Evolutionary conservation across 495 filamentous ascomycete species (phyloP), one percentile per base, ranked within the genome.

Genomic region (Aspergillus egyptiacus): DNA sequence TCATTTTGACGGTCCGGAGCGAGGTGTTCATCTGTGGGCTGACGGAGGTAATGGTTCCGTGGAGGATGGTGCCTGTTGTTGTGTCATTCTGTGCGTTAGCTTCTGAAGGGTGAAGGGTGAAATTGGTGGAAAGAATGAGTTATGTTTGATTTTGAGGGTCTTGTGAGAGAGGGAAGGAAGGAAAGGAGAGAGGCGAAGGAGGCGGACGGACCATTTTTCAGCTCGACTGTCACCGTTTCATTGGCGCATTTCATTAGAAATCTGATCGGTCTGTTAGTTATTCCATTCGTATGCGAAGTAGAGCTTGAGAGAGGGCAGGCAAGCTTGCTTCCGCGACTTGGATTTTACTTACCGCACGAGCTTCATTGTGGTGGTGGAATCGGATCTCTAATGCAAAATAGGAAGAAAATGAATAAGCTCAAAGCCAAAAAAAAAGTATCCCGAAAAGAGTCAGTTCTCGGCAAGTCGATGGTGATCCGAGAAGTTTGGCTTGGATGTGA

Each of bases 171-270:
- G 31, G 20, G 35, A 20, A 47, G 31, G 31, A 48, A 18, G 11
- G 31, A 48, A 28, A 27, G 48, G 18, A 6, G 49, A 17, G 39
- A 18, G 37, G n/a, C 31, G 9, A 37, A 30, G 27, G 14, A 22
- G 28, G n/a, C 47, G 39, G 5, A 56, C 63, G 46, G 68, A 91
- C 91, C 93, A 81, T 96, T 97, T 67, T 98, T 98, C 51, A 97
- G 77, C 74, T 98, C 93, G 58, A 98, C 83, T 8, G 91, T 95
- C 50, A 97, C 93, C 49, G 91, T 94, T 73, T 98, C 93, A 68
- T 96, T 97, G 61, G 83, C 81, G 67, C 89, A 95, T 78, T 97
- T 98, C 93, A 97, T 96, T 46, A 98, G 73, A 67, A 98, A 97
- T 57, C 93, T 97, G 67, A 23, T 36, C 19, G 44, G 40, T 46